Evolutionary conservation across 176 grass and related monocot genomes (phyloP), one percentile per base, ranked within the genome.

Genomic region (Tillandsia fasciculata): DNA sequence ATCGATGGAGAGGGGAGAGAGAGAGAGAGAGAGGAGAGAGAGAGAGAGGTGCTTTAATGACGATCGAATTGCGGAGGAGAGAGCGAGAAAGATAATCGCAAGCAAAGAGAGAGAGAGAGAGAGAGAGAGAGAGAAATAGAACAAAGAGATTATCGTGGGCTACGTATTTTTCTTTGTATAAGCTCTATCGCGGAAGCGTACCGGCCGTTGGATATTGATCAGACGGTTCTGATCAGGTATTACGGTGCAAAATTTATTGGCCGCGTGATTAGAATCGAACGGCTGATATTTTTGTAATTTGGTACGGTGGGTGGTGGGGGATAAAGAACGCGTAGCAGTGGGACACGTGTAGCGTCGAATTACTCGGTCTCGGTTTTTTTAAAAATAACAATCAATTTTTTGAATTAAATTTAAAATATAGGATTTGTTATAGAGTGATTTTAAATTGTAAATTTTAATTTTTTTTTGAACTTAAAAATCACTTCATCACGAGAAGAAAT

Each of bases 11-110:
- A 20, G n/a, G 2, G 15, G 2, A 18, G 3, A 58, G 56, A 59
- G 4, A 33, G 29, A 33, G 29, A 61, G 56, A 61, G 56, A 23
- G 20, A 20, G 56, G 56, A 23, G 20, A 20, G 56, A 58, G 14
- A 18, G 18, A 12, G 18, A n/a, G 54, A 61, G 56, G 8, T 18
- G 7, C 56, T n/a, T 20, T 20, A 61, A 61, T 61, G 56, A n/a
- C 56, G 56, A 61, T 61, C 56, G 56, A 61, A 61, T 61, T 61
- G 14, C 17, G 10, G 56, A 61, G 56, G 56, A 23, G n/a, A 59
- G 56, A 59, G 56, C 15, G 12, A 59, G 54, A 59, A 18, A 59
- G 15, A 20, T 6, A 7, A 42, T 42, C 6, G 33, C 33, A 42
- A 42, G 4, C 1, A 42, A 1, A 42, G 33, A 42, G 56, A 23